Evolutionary conservation across 192 early-diverging fungal genomes (phyloP), one percentile per base, ranked within the genome.

Genomic region (Funneliformis mosseae): DNA sequence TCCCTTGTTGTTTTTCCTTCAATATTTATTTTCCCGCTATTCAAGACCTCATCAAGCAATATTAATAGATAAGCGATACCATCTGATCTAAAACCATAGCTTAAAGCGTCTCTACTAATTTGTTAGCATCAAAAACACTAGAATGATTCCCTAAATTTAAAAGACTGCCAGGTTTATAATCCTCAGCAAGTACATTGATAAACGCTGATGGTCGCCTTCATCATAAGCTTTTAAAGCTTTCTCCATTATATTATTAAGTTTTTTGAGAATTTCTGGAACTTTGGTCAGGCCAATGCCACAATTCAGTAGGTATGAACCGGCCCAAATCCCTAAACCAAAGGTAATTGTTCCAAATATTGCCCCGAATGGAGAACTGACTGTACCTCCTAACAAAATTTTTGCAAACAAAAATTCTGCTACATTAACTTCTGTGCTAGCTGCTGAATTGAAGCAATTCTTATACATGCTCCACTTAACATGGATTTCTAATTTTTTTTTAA

Each of bases 11-110:
- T 64, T 28, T 28, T 64, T 64, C 25, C 62, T 1, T 28, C 8
- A 64, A 64, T 5, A 25, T 28, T 28, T 64, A 64, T 8, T 64
- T 64, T 64, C 8, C 62, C 62, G 11, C 62, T 64, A 64, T 23
- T 64, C 10, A 64, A 28, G 3, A 64, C 62, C 8, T 64, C 62
- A 11, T 23, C 62, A 10, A 64, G 7, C 25, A 64, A 64, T 25
- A 25, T 64, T 11, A 64, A 64, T 64, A 64, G 62, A 64, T 64
- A 64, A 9, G 62, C 62, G 11, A 64, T 64, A 27, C 62, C 62
- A 64, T 64, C 62, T 5, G 62, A 64, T 27, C 62, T 64, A 28
- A 64, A 64, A 12, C 62, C 62, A 28, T 64, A 28, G 0, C 10
- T 5, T 64, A 64, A 27, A 64, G 62, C 1, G 23, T 64, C 1